Evolutionary conservation across 1,284 basidiomycete genomes (phyloP), one percentile per base, ranked within the genome.

Genomic region (Amylostereum areolatum): DNA sequence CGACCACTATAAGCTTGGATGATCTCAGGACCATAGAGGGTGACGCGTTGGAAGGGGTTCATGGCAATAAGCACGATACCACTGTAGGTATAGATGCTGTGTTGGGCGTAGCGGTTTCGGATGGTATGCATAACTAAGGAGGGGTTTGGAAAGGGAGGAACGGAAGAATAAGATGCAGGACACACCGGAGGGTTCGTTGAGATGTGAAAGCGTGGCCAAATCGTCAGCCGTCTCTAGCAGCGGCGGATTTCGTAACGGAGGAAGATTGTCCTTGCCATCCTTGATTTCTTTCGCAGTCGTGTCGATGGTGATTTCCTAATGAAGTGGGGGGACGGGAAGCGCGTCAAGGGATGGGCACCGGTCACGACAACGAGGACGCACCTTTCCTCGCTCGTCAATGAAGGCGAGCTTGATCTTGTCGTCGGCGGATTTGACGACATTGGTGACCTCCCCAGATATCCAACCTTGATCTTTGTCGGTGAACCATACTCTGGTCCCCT

Each of bases 41-140:
- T 89, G 59, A 94, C 86, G 59, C 87, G 90, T 70, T 93, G 91
- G 70, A 99, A 99, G 44, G 97, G 97, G 69, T 99, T 99, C 71
- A 99, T 86, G 43, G 97, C 97, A 66, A 99, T 97, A 56, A 97
- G 83, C 52, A 97, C 89, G 61, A 99, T 99, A 60, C 97, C 97
- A 55, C 92, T 96, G 71, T 99, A 99, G 36, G 97, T 99, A 67
- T 99, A 99, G 60, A 98, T 98, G 66, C 91, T 91, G 65, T 97
- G 93, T 60, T 96, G 91, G 24, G 89, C 92, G 73, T 99, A 99
- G 61, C 97, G 86, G 66, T 96, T 97, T 37, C 91, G 84, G 60
- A 99, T 98, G 41, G 96, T 97, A 65, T 99, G 94, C 43, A 99
- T 77, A 37, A 99, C 96, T 94, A 60, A 34, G 49, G 49, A 43